Evolutionary conservation across 179 eudicot genomes (phyloP), one percentile per base, ranked within the genome.

Genomic region (Nepenthes alata): DNA sequence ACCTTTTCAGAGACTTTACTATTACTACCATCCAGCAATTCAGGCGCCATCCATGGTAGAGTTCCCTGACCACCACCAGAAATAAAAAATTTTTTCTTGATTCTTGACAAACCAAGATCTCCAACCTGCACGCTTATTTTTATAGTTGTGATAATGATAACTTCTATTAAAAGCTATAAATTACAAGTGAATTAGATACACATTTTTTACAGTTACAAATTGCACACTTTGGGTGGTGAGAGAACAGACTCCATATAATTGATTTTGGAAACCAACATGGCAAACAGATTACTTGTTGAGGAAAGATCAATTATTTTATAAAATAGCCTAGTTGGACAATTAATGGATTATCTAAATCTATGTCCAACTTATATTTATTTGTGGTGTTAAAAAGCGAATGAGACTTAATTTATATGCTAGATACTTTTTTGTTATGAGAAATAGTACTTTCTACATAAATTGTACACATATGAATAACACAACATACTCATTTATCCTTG

Each of bases 41-140:
- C 83, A n/a, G 83, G 83, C 52, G 83, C 83, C 83, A 78, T 79
- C 83, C 83, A 79, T n/a, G 83, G 83, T 67, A 79, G 83, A 60
- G 83, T 79, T 67, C 83, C 83, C 13, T 80, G 77, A 39, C 76
- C 83, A 67, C 83, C 83, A 67, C 83, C 83, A 61, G 80, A 79
- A 47, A 79, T 78, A 66, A 79, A 55, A 39, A 80, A 75, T 57
- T 79, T 79, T 16, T 76, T 78, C 66, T 79, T 79, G 61, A 76
- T 79, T 62, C 83, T 79, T 55, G 83, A 79, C 61, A 79, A 65
- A 39, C 83, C 83, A 72, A 79, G 76, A 76, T 79, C 83, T 16
- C 80, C 83, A 63, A 79, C 80, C 83, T 79, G 67, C 44, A 67
- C 16, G 57, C 50, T 47, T 16, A 16, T 16, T 16, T 16, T 16